phyloP scores from a whole-genome alignment of 495 filamentous ascomycete genomes.

The Aspergillus panamensis region DNA sequence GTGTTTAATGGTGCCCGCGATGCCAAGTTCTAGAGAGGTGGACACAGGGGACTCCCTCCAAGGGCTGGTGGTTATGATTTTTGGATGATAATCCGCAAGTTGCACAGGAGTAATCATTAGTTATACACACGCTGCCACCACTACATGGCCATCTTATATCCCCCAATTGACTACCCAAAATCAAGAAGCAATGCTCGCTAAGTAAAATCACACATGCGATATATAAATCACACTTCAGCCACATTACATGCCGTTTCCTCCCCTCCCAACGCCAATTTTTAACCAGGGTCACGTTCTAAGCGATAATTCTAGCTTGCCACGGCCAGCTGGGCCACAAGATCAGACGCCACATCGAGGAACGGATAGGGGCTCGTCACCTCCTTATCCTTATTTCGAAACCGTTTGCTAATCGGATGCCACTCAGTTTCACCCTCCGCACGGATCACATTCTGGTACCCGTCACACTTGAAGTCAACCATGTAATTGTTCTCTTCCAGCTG shows the following conservation, averaged over 20 bases:
- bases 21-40: neutral
- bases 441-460: constrained; percentile 86
- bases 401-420: constrained; percentile 48
- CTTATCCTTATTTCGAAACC: constrained; percentile 50
- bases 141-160: neutral
- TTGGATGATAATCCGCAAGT: neutral
- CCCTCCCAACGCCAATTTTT: constrained; percentile 4
- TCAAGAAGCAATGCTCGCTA: constrained; percentile 5
- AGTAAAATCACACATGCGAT: constrained; percentile 3
- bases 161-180: neutral
- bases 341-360: constrained; percentile 53
- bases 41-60: neutral
- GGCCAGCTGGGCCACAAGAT: constrained; percentile 52
- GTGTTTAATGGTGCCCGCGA: constrained; percentile 13
- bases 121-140: neutral
- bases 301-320: constrained; percentile 35
- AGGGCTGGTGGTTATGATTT: neutral
- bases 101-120: neutral
- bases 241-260: constrained; percentile 3
- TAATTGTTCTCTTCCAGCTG: constrained; percentile 90
- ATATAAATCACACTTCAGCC: neutral
- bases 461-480: constrained; percentile 97
- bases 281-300: neutral
- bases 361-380: constrained; percentile 55
- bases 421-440: constrained; percentile 43